These are phyloP conservation scores for Xylaria sp. DNA, from an alignment of 2,329 filamentous ascomycete species.

Conservation along the genomic window DNA sequence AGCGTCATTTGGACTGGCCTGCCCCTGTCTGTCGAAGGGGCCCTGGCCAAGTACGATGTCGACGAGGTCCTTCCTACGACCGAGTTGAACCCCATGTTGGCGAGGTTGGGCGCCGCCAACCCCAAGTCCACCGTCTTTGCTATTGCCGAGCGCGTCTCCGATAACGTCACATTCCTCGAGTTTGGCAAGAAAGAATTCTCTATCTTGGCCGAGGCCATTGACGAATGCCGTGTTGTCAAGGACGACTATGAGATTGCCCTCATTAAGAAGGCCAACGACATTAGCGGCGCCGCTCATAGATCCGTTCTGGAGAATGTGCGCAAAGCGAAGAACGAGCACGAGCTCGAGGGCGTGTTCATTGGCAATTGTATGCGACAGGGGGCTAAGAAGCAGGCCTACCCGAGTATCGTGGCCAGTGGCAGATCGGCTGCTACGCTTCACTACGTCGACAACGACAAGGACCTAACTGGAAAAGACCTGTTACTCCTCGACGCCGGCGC, in stretches of 20 bases:
- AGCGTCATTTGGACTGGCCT: conserved; percentile 94
- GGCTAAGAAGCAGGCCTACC: conserved; percentile 86
- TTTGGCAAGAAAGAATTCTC: conserved; percentile 73
- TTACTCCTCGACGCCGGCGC: conserved; percentile 86
- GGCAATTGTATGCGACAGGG: conserved; percentile 79
- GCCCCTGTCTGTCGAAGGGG: conserved; percentile 80
- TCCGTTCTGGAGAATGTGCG: conserved; percentile 70
- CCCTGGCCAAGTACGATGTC: conserved; percentile 80
- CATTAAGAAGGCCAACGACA: conserved; percentile 76
- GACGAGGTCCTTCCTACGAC: conserved; percentile 79
- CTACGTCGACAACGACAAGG: conserved; percentile 82
- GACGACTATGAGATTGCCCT: conserved; percentile 79
- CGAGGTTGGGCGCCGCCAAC: conserved; percentile 58
- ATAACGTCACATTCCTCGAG: conserved; percentile 75
- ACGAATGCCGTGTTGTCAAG: conserved; percentile 76
- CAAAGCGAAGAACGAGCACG: conserved; percentile 77
- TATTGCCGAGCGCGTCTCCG: conserved; percentile 81
- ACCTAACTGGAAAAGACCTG: conserved; percentile 77
- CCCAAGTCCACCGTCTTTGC: conserved; percentile 71
- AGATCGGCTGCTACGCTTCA: conserved; percentile 86
- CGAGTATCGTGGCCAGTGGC: conserved; percentile 85
- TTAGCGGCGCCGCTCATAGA: conserved; percentile 75
- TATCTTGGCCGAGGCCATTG: conserved; percentile 71
- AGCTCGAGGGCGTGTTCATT: conserved; percentile 85
- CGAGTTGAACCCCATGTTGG: conserved; percentile 80